These are phyloP conservation scores for Mycena albidolilacea DNA, from an alignment of 768 basidiomycete genomes.

Conservation along the genomic window DNA sequence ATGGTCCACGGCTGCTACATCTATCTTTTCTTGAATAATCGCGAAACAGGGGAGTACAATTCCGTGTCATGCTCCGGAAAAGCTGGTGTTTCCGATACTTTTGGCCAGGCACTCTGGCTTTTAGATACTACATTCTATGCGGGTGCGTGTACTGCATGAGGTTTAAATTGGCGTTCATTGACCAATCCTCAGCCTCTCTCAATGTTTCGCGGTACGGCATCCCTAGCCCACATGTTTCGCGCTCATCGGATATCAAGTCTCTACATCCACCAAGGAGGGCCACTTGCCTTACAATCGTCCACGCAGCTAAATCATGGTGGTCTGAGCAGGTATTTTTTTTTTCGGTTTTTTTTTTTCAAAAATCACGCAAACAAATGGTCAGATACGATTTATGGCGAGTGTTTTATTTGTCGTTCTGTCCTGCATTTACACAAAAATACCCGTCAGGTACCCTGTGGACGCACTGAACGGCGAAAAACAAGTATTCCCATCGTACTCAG, in stretches of 20 bases:
- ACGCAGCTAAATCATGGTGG: conserved; percentile 67
- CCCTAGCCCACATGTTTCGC: background rate
- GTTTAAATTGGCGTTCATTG: background rate
- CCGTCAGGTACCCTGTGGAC: conserved; percentile 61
- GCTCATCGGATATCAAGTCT: conserved; percentile 48
- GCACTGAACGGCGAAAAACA: conserved; percentile 64
- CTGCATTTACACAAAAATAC: background rate
- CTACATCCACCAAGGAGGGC: conserved; percentile 70
- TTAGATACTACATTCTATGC: conserved; percentile 61
- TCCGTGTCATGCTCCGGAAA: conserved; percentile 69
- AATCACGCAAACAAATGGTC: conserved; percentile 4
- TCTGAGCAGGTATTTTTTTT: conserved; percentile 15
- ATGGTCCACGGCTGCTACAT: background rate
- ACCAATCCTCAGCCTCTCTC: conserved; percentile 53
- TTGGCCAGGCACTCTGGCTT: conserved; percentile 70
- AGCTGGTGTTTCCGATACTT: conserved; percentile 66
- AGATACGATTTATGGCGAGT: conserved; percentile 65
- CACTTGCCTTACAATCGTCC: conserved; percentile 64
- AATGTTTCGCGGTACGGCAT: conserved; percentile 62
- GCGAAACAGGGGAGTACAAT: conserved; percentile 64
- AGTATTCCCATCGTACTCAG: conserved; percentile 68
- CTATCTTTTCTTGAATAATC: background rate
- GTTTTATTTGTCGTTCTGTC: background rate
- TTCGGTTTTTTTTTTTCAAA: too few relatives aligned
- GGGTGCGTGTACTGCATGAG: background rate